phyloP scores from a whole-genome alignment of 1,284 basidiomycete genomes.

The Boletus calvinii region DNA sequence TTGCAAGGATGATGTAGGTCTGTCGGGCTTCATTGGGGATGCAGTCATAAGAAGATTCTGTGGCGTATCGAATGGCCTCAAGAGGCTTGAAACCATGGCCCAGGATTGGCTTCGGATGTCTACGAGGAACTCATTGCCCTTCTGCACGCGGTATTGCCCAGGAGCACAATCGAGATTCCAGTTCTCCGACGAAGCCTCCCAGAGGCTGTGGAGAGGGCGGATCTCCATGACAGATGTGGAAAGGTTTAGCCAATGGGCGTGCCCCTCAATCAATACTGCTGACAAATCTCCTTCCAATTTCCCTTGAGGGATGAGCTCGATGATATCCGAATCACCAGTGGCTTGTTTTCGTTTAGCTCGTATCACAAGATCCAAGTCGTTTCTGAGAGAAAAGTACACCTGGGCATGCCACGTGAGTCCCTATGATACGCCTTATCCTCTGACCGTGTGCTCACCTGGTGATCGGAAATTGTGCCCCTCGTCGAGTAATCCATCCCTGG shows the following conservation, averaged over 20 bases:
- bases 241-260: conserved; percentile 43
- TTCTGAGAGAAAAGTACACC: conserved; percentile 35
- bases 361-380: conserved; percentile 29
- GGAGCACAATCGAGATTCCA: conserved; percentile 18
- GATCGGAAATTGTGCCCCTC: conserved; percentile 22
- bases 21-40: conserved; percentile 3
- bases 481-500: conserved; percentile 39
- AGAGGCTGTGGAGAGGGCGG: conserved; percentile 32
- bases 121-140: conserved; percentile 22
- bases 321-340: conserved; percentile 7
- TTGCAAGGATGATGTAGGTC: conserved; percentile 3
- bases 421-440: too few species aligned
- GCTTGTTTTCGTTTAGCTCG: conserved; percentile 19
- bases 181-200: conserved; percentile 23
- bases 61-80: conserved; percentile 35
- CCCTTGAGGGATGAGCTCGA: conserved; percentile 39
- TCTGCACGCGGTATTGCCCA: conserved; percentile 15
- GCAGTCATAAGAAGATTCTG: conserved; percentile 30
- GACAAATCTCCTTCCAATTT: conserved; percentile 41
- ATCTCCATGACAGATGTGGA: conserved; percentile 36
- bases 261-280: conserved; percentile 30
- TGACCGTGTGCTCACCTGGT: conserved; percentile 18
- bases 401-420: conserved; percentile 6
- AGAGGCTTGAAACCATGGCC: conserved; percentile 29
- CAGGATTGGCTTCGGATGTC: conserved; percentile 37